Percentiles rank a stretch among this genome's conserved stretches.
Evolutionary conservation across 257 asterid genomes (phyloP).

Genomic region (Scutellaria barbata): DNA sequence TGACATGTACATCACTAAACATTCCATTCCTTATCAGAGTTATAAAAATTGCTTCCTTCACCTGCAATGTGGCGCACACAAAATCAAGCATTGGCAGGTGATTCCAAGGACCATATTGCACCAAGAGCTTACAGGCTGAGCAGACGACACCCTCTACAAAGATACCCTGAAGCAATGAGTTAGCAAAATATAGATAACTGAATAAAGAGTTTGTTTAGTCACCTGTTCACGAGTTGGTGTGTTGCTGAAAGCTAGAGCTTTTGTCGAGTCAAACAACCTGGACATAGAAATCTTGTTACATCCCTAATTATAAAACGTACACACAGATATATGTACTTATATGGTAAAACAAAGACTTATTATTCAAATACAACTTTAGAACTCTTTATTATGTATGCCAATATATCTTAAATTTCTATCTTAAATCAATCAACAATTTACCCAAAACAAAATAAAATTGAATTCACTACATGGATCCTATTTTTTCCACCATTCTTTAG

Average conservation of each 20-base stretch:
- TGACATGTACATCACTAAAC: slow-evolving; percentile 76
- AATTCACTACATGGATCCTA: not conserved
- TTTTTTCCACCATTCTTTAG: not conserved
- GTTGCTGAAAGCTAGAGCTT: slow-evolving; percentile 79
- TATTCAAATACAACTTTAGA: not conserved
- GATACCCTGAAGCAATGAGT: not conserved
- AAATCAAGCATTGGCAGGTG: slow-evolving; percentile 2
- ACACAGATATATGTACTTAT: not conserved
- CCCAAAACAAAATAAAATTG: not conserved
- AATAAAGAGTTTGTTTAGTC: slow-evolving; percentile 23
- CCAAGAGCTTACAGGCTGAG: not conserved
- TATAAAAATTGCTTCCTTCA: slow-evolving; percentile 84
- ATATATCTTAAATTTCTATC: not conserved
- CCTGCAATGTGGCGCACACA: slow-evolving; percentile 56
- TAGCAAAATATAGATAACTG: slow-evolving; percentile 6
- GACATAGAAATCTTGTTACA: slow-evolving; percentile 27
- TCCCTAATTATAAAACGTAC: not conserved
- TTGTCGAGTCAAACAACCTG: slow-evolving; percentile 90
- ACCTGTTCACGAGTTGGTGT: slow-evolving; percentile 81
- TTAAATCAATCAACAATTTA: not conserved
- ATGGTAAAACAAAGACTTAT: slow-evolving; percentile 12
- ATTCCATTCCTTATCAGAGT: slow-evolving; percentile 87
- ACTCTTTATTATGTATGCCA: slow-evolving; percentile 4
- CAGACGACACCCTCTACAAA: slow-evolving; percentile 5
- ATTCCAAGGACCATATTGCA: slow-evolving; percentile 10